These are phyloP conservation scores for Xylaria sp. DNA, from an alignment of 2,329 filamentous ascomycete species.

Conservation along the genomic window DNA sequence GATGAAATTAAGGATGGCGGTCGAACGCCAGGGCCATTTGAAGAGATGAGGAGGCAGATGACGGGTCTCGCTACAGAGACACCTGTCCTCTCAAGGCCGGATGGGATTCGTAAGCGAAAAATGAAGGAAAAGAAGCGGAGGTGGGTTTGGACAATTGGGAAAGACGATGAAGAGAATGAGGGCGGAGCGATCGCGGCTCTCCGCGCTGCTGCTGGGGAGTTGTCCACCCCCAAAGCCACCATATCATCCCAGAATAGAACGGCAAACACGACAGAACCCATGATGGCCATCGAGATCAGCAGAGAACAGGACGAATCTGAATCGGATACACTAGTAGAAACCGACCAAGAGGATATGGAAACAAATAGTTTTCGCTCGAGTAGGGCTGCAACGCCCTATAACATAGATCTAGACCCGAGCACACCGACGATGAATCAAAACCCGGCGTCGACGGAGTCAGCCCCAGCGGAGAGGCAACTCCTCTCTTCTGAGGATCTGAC, in stretches of 20 bases:
- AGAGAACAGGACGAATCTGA: conserved; percentile 51
- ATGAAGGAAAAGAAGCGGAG: conserved; percentile 68
- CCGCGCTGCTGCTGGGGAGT: conserved; percentile 49
- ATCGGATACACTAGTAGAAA: conserved; percentile 31
- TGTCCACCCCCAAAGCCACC: conserved; percentile 35
- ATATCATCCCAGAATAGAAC: conserved; percentile 26
- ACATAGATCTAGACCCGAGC: conserved; percentile 50
- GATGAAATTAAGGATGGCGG: conserved; percentile 69
- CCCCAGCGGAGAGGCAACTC: conserved; percentile 30
- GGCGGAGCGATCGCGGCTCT: conserved; percentile 56
- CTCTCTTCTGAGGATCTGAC: conserved; percentile 46
- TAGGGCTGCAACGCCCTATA: conserved; percentile 45
- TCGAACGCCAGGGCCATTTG: conserved; percentile 70
- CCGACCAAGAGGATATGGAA: conserved; percentile 47
- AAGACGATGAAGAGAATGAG: conserved; percentile 57
- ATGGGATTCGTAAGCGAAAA: conserved; percentile 64
- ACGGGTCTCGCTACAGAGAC: conserved; percentile 57
- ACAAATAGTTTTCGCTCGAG: conserved; percentile 54
- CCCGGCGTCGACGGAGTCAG: conserved; percentile 1
- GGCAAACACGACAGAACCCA: conserved; percentile 35
- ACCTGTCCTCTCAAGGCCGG: conserved; percentile 52
- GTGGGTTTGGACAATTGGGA: conserved; percentile 74
- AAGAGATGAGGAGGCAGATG: conserved; percentile 70
- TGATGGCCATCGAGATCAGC: conserved; percentile 46
- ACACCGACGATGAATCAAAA: conserved; percentile 50